phyloP scores from a whole-genome alignment of 805 yeast species.

The Hanseniaspora taiwanica region DNA sequence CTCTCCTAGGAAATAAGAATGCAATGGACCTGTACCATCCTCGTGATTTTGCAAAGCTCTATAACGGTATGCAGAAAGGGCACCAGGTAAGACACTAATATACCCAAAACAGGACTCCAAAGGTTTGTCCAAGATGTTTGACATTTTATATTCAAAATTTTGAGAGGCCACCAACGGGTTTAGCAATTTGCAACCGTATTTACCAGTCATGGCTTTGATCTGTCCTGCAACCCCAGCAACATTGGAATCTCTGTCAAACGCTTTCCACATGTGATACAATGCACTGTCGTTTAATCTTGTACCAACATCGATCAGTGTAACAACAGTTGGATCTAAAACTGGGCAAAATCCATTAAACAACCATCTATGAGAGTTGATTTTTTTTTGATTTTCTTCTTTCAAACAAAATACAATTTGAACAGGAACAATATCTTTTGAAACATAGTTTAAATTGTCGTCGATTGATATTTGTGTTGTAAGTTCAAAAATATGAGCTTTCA shows the following conservation, averaged over 20 bases:
- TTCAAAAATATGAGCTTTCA: conserved; percentile 88
- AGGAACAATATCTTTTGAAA: conserved; percentile 85
- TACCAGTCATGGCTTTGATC: conserved; percentile 89
- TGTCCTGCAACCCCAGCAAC: conserved; percentile 99
- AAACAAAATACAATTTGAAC: conserved; percentile 88
- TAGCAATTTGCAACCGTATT: conserved; percentile 62
- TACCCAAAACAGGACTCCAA: conserved; percentile 87
- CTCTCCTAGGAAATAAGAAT: conserved; percentile 86
- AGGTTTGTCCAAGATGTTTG: conserved; percentile 92
- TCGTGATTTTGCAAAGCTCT: conserved; percentile 73
- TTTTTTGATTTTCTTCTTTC: conserved; percentile 84
- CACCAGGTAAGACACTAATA: conserved; percentile 90
- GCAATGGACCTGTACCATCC: conserved; percentile 86
- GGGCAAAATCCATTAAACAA: conserved; percentile 92
- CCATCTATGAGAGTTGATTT: conserved; percentile 97
- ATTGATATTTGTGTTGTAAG: conserved; percentile 91
- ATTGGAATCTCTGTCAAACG: conserved; percentile 89
- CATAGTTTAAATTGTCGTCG: conserved; percentile 78
- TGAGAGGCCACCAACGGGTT: conserved; percentile 94
- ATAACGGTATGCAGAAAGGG: conserved; percentile 85
- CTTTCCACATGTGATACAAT: conserved; percentile 90
- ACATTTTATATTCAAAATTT: conserved; percentile 91
- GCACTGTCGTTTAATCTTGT: conserved; percentile 86
- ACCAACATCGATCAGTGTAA: conserved; percentile 89
- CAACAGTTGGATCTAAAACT: conserved; percentile 78